A percentile compares a stretch with the other conserved stretches of the same genome.
These are phyloP conservation scores for Vaccinium myrtillus DNA, from an alignment of 148 eudicot species.

Conservation along the genomic window DNA sequence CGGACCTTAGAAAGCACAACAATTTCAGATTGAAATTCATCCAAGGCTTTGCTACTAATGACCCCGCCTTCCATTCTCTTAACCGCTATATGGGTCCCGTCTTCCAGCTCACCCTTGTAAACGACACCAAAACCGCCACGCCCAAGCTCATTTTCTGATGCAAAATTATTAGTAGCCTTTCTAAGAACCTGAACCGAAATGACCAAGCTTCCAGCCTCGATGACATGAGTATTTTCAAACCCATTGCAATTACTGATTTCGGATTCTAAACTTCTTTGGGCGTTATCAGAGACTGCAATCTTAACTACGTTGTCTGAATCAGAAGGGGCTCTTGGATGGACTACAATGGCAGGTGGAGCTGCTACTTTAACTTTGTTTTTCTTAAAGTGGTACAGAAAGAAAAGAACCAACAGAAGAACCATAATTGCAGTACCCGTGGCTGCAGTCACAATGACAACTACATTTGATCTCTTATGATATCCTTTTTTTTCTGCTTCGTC, in stretches of 20 bases:
- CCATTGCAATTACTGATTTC: conserved; percentile 29
- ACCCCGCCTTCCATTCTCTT: conserved; percentile 73
- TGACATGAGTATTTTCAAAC: conserved; percentile 26
- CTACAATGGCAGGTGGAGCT: conserved; percentile 36
- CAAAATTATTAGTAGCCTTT: conserved; percentile 58
- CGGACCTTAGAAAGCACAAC: conserved; percentile 68
- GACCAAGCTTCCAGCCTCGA: conserved; percentile 54
- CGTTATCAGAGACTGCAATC: conserved; percentile 40
- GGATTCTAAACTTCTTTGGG: conserved; percentile 25
- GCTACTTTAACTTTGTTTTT: conserved; percentile 28
- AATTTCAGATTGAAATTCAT: conserved; percentile 76
- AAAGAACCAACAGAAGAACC: conserved; percentile 25
- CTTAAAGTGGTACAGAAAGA: conserved; percentile 29
- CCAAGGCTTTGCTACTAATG: conserved; percentile 50
- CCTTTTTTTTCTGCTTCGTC: background rate
- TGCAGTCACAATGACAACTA: conserved; percentile 28
- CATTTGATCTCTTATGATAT: conserved; percentile 24
- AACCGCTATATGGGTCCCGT: conserved; percentile 70
- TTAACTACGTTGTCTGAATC: conserved; percentile 43
- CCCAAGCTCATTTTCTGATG: conserved; percentile 61
- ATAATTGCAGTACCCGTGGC: conserved; percentile 21
- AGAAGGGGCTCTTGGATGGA: conserved; percentile 51
- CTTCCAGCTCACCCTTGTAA: conserved; percentile 61
- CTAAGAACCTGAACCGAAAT: conserved; percentile 64
- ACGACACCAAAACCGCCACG: conserved; percentile 85